Conservation (phyloP, 257 asterid genomes). For the Solanum commersonii region DNA sequence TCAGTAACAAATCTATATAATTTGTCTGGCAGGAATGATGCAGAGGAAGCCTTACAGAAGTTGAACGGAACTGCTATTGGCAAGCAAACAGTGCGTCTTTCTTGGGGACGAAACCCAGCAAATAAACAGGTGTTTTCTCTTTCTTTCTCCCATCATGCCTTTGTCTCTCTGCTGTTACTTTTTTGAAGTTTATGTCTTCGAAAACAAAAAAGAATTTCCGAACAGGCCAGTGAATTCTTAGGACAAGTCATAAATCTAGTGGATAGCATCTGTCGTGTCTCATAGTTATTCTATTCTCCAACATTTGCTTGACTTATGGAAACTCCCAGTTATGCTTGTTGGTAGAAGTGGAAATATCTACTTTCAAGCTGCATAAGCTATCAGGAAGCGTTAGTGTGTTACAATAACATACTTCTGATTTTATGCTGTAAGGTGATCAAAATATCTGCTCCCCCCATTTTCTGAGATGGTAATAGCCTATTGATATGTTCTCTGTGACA, state of each 20-base stretch:
- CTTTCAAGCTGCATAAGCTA: neutral
- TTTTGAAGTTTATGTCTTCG: neutral
- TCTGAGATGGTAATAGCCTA: neutral
- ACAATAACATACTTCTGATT: neutral
- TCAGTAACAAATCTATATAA: neutral
- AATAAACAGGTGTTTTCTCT: constrained; percentile 25
- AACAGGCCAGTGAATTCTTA: neutral
- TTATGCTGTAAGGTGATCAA: neutral
- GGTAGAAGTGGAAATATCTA: neutral
- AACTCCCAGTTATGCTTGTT: neutral
- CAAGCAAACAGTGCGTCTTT: constrained; percentile 36
- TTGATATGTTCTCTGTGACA: neutral
- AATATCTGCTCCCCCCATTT: neutral
- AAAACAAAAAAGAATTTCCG: neutral
- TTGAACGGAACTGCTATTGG: constrained; percentile 30
- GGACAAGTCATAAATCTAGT: neutral
- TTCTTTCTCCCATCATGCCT: neutral
- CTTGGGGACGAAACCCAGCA: constrained; percentile 47
- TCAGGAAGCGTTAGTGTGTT: neutral
- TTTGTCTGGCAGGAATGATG: constrained; percentile 26
- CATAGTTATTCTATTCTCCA: neutral
- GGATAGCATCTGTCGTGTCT: neutral
- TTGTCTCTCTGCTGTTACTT: neutral
- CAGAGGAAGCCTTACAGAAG: constrained; percentile 44
- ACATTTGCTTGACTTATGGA: neutral